These are phyloP conservation scores for Globisporangium carolinianum DNA, from an alignment of 352 stramenopile species.

Conservation along the genomic window DNA sequence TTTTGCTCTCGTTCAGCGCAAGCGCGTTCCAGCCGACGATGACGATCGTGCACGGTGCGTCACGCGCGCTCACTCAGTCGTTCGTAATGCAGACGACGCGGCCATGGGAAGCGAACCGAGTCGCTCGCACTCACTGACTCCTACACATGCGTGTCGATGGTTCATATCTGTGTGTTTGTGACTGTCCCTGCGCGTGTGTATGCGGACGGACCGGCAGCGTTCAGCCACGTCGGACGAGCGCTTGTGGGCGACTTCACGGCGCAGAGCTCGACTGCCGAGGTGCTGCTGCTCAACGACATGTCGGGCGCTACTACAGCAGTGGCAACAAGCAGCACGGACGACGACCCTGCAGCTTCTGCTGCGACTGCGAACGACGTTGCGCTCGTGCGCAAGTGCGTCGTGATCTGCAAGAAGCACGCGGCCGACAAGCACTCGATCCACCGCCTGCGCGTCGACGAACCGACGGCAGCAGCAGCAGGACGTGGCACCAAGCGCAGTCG, in stretches of 20 bases:
- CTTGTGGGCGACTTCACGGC: slow-evolving; percentile 25
- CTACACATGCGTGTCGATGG: background rate
- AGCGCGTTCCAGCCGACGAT: slow-evolving; percentile 21
- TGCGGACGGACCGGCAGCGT: slow-evolving; percentile 16
- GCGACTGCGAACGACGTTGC: slow-evolving; percentile 8
- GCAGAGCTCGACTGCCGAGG: slow-evolving; percentile 15
- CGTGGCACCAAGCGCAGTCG: slow-evolving; percentile 29
- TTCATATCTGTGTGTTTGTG: background rate
- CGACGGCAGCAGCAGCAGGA: slow-evolving; percentile 10
- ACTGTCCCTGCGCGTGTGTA: too few relatives aligned
- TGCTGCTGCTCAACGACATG: slow-evolving; percentile 38
- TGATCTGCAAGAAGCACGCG: slow-evolving; percentile 29
- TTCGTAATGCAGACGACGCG: too few relatives aligned
- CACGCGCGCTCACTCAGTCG: background rate
- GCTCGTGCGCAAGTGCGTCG: slow-evolving; percentile 40
- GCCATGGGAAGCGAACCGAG: too few relatives aligned
- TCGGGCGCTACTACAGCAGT: background rate
- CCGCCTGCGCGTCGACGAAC: slow-evolving; percentile 29
- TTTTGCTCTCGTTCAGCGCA: slow-evolving; percentile 40
- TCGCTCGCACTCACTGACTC: background rate
- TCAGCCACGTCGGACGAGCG: slow-evolving; percentile 38
- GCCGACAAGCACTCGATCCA: slow-evolving; percentile 25
- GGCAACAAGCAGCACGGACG: background rate
- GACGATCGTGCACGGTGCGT: slow-evolving; percentile 38
- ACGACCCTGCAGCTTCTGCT: background rate